These are phyloP conservation scores for Ophiocordyceps camponoti-floridani DNA, from an alignment of 2,329 filamentous ascomycete genomes.

Conservation along the genomic window DNA sequence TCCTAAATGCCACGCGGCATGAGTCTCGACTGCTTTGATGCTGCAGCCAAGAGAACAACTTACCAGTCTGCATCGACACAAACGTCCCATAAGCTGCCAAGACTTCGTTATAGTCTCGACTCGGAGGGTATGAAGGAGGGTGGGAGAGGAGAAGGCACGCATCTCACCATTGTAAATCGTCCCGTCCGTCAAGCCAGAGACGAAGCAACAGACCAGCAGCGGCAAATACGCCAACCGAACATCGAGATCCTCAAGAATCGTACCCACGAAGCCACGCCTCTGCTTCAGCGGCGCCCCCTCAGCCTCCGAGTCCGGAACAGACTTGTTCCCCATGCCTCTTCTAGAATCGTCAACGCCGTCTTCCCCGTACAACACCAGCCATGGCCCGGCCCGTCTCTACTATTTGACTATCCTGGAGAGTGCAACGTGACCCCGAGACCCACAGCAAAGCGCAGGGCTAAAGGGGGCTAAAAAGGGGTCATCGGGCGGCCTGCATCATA, in stretches of 20 bases:
- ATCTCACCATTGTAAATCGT: neutral
- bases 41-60: neutral
- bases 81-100: neutral
- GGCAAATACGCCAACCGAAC: neutral
- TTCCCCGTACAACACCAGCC: too few species aligned
- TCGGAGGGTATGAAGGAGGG: neutral
- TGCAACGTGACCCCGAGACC: too few species aligned
- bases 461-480: too few species aligned
- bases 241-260: neutral
- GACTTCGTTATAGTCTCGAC: neutral
- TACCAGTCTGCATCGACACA: neutral
- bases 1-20: neutral
- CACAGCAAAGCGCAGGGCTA: too few species aligned
- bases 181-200: neutral
- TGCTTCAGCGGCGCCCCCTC: neutral
- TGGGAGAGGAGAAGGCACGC: too few species aligned
- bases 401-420: too few species aligned
- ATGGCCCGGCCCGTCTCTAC: neutral
- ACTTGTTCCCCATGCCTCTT: neutral
- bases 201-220: neutral
- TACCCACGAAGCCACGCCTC: neutral
- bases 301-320: neutral
- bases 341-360: too few species aligned
- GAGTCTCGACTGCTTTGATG: too few species aligned
- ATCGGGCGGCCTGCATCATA: too few species aligned